Conservation (phyloP, 495 filamentous ascomycete species). For the Neurospora sp. region DNA sequence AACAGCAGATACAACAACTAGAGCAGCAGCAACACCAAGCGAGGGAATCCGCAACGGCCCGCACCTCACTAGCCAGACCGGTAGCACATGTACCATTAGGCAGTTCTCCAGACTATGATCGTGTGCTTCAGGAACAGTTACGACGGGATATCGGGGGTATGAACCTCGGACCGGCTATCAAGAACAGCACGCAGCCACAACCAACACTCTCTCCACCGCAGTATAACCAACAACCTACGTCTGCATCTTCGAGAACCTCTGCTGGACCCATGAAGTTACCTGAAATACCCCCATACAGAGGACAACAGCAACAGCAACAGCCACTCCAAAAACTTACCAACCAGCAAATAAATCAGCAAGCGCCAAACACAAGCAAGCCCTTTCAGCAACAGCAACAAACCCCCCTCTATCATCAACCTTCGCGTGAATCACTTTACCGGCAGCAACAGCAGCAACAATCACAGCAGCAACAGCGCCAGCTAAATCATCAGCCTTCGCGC, state of each 20-base stretch:
- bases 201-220: constrained; percentile 3
- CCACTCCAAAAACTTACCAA: constrained; percentile 22
- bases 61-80: constrained; percentile 28
- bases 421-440: constrained; percentile 5
- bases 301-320: constrained; percentile 17
- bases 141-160: constrained; percentile 50
- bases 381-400: constrained; percentile 8
- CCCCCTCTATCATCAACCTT: constrained; percentile 24
- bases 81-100: constrained; percentile 17
- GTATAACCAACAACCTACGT: constrained; percentile 16
- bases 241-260: constrained; percentile 5
- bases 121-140: constrained; percentile 48
- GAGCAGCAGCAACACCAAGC: neutral
- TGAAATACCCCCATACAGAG: constrained; percentile 46
- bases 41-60: constrained; percentile 36
- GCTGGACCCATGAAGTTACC: constrained; percentile 32
- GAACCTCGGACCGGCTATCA: constrained; percentile 20
- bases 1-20: constrained; percentile 11
- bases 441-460: constrained; percentile 14
- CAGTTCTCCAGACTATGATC: constrained; percentile 48
- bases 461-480: constrained; percentile 18
- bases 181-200: constrained; percentile 12
- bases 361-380: constrained; percentile 10
- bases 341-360: constrained; percentile 10
- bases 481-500: neutral